A percentile compares a stretch with the other conserved stretches of the same genome.
phyloP scores from a whole-genome alignment of 352 stramenopile genomes.

The Pythium chondricola region DNA sequence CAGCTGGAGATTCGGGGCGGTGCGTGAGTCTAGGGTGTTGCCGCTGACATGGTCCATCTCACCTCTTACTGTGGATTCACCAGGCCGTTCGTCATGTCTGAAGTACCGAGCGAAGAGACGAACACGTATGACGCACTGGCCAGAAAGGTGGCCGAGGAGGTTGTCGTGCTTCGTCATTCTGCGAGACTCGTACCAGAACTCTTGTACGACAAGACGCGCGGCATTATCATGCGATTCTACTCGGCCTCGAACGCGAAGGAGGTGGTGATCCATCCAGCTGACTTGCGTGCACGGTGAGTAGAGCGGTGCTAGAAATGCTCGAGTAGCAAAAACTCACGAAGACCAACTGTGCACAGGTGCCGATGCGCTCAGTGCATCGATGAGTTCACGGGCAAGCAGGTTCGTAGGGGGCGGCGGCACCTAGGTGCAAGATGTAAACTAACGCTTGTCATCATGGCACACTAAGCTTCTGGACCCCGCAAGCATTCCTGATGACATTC shows the following conservation, averaged over 20 bases:
- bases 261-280: conserved; percentile 57
- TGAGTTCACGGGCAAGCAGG: conserved; percentile 80
- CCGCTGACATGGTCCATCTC: neutral
- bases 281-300: conserved; percentile 61
- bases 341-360: too few species aligned
- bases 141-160: conserved; percentile 63
- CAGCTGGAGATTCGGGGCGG: conserved; percentile 67
- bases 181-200: conserved; percentile 65
- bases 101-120: conserved; percentile 49
- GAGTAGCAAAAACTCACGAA: too few species aligned
- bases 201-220: conserved; percentile 70
- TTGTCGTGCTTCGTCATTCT: conserved; percentile 73
- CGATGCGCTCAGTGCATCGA: conserved; percentile 83
- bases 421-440: too few species aligned
- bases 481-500: conserved; percentile 69
- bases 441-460: too few species aligned
- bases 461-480: conserved; percentile 73
- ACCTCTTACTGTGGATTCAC: neutral
- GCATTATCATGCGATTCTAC: conserved; percentile 77
- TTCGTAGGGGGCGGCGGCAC: too few species aligned
- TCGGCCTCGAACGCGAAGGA: conserved; percentile 68
- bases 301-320: neutral
- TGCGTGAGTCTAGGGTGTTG: conserved; percentile 20
- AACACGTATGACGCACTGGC: conserved; percentile 69
- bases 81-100: conserved; percentile 78